Evolutionary conservation across 1,139 yeast species (phyloP).

Genomic region (Chernovozyma sophiae-reginae): DNA sequence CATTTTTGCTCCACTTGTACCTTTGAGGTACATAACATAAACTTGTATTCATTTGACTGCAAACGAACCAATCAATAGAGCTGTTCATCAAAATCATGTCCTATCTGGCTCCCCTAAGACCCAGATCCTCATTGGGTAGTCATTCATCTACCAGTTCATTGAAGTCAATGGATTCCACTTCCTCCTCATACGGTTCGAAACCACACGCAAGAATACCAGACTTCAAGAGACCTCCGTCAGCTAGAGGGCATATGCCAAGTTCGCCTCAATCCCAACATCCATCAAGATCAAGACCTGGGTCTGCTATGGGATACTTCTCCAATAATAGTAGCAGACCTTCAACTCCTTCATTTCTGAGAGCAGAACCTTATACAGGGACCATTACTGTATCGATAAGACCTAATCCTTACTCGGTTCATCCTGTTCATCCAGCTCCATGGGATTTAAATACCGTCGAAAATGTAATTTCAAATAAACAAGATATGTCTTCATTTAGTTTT

Average conservation of each 20-base stretch:
- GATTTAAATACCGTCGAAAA: conserved; percentile 32
- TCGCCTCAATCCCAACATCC: conserved; percentile 16
- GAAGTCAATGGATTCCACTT: conserved; percentile 1
- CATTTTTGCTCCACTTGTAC: no score
- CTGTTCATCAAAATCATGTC: no score
- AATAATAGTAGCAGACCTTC: conserved; percentile 27
- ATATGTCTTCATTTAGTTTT: conserved; percentile 56
- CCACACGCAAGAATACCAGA: conserved; percentile 18
- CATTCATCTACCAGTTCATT: conserved; percentile 5
- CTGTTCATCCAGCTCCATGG: conserved; percentile 36
- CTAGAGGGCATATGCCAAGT: conserved; percentile 17
- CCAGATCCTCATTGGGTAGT: conserved; percentile 19
- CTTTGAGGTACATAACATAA: no score
- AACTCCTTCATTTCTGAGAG: conserved; percentile 29
- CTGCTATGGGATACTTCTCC: conserved; percentile 27
- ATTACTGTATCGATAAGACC: conserved; percentile 54
- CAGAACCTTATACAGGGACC: conserved; percentile 46
- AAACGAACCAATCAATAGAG: no score
- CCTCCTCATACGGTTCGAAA: conserved; percentile 8
- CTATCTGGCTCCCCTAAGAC: conserved; percentile 7
- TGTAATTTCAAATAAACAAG: conserved; percentile 46
- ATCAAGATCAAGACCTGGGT: conserved; percentile 30
- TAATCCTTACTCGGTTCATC: conserved; percentile 37
- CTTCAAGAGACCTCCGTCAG: conserved; percentile 24
- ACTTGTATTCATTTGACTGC: no score